Evolutionary conservation across 345 rosid genomes (phyloP).

Genomic region (Brassica rapa): DNA sequence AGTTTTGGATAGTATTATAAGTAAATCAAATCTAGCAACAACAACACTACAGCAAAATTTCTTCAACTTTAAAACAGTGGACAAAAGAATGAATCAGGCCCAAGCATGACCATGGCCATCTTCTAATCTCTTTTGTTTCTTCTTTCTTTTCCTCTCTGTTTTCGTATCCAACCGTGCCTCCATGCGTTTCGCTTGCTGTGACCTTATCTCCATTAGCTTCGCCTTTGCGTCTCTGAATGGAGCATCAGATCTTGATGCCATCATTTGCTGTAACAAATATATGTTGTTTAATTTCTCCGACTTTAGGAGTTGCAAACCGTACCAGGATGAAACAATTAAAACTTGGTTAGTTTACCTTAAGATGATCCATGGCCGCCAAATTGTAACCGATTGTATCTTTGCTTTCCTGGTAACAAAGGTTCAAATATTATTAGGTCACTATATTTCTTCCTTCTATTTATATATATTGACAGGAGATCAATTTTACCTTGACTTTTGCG

Average conservation of each 20-base stretch:
- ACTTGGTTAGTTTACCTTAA: slow-evolving; percentile 51
- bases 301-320: neutral
- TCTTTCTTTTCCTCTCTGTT: slow-evolving; percentile 61
- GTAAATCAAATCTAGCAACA: neutral
- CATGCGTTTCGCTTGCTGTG: slow-evolving; percentile 56
- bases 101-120: slow-evolving; percentile 45
- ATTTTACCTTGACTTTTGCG: slow-evolving; percentile 67
- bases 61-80: neutral
- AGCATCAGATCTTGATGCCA: slow-evolving; percentile 87
- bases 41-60: slow-evolving; percentile 12
- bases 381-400: slow-evolving; percentile 90
- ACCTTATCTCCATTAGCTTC: slow-evolving; percentile 65
- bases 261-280: slow-evolving; percentile 62
- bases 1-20: slow-evolving; percentile 20
- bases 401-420: slow-evolving; percentile 59
- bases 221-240: slow-evolving; percentile 75
- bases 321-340: neutral
- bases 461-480: neutral
- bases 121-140: slow-evolving; percentile 58
- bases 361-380: slow-evolving; percentile 96
- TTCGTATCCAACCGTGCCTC: slow-evolving; percentile 54
- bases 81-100: slow-evolving; percentile 6
- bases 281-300: neutral
- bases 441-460: neutral
- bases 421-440: neutral